phyloP scores from a whole-genome alignment of 2,329 filamentous ascomycete genomes.

The Chaetomium sp. region DNA sequence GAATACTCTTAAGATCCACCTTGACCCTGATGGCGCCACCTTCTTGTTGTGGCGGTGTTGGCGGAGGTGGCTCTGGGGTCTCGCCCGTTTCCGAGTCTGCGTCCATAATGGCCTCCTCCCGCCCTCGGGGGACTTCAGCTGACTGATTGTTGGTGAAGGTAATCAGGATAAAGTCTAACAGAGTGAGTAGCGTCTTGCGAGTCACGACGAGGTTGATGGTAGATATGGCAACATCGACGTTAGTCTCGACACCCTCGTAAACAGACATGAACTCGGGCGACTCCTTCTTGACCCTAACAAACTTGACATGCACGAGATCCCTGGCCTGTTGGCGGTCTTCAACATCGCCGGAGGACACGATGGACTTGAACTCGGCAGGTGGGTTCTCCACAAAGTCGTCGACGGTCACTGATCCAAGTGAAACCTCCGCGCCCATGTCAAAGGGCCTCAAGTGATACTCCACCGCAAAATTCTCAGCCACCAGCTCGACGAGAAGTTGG shows the following conservation, averaged over 20 bases:
- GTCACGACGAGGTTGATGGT: slow-evolving; percentile 97
- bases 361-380: slow-evolving; percentile 87
- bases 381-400: slow-evolving; percentile 94
- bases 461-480: slow-evolving; percentile 82
- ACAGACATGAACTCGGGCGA: slow-evolving; percentile 90
- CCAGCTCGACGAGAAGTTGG: slow-evolving; percentile 77
- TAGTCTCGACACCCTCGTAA: slow-evolving; percentile 90
- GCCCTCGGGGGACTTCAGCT: slow-evolving; percentile 22
- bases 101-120: slow-evolving; percentile 34
- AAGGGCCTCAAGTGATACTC: slow-evolving; percentile 83
- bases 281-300: slow-evolving; percentile 78
- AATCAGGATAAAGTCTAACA: slow-evolving; percentile 87
- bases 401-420: slow-evolving; percentile 76
- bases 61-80: slow-evolving; percentile 31
- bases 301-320: slow-evolving; percentile 83
- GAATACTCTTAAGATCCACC: slow-evolving; percentile 86
- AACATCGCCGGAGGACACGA: slow-evolving; percentile 75
- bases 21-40: slow-evolving; percentile 85
- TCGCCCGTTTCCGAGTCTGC: slow-evolving; percentile 36
- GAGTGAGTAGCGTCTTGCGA: slow-evolving; percentile 79
- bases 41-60: slow-evolving; percentile 34
- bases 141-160: slow-evolving; percentile 67
- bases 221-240: slow-evolving; percentile 83
- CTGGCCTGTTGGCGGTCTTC: slow-evolving; percentile 70
- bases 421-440: slow-evolving; percentile 89